These are phyloP conservation scores for Chaetomium tenue DNA, from an alignment of 495 filamentous ascomycete genomes.

Conservation along the genomic window DNA sequence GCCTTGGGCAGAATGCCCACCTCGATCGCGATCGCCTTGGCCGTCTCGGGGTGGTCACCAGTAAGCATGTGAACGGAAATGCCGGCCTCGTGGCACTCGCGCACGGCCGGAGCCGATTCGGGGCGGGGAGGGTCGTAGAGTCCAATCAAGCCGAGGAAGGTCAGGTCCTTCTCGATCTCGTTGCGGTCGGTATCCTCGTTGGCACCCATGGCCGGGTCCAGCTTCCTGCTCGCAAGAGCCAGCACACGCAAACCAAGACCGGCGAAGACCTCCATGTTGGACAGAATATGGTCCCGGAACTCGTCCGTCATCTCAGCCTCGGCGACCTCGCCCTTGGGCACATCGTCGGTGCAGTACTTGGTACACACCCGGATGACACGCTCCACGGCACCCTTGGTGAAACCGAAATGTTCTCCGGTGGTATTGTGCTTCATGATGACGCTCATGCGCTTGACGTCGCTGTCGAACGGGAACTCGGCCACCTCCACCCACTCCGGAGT, in stretches of 20 bases:
- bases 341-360: slow-evolving; percentile 24
- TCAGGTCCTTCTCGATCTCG: slow-evolving; percentile 57
- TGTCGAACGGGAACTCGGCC: slow-evolving; percentile 78
- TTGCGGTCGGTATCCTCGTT: slow-evolving; percentile 41
- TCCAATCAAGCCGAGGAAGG: slow-evolving; percentile 63
- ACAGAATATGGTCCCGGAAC: slow-evolving; percentile 56
- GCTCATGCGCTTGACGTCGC: slow-evolving; percentile 78
- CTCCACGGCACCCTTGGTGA: slow-evolving; percentile 81
- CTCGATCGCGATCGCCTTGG: slow-evolving; percentile 71
- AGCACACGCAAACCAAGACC: slow-evolving; percentile 74
- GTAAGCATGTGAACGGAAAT: slow-evolving; percentile 80
- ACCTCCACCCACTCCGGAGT: slow-evolving; percentile 45
- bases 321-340: slow-evolving; percentile 26
- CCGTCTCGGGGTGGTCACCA: slow-evolving; percentile 75
- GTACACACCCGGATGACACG: slow-evolving; percentile 56
- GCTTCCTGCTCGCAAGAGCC: slow-evolving; percentile 58
- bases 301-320: slow-evolving; percentile 57
- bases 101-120: slow-evolving; percentile 64
- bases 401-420: slow-evolving; percentile 49
- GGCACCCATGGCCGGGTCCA: slow-evolving; percentile 18
- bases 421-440: slow-evolving; percentile 57
- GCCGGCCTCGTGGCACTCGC: slow-evolving; percentile 65
- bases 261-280: slow-evolving; percentile 63
- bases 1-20: slow-evolving; percentile 66
- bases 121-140: slow-evolving; percentile 72